A percentile compares a stretch with the other conserved stretches of the same genome.
phyloP scores from a whole-genome alignment of 805 yeast genomes.

The Ogataea saltuana region DNA sequence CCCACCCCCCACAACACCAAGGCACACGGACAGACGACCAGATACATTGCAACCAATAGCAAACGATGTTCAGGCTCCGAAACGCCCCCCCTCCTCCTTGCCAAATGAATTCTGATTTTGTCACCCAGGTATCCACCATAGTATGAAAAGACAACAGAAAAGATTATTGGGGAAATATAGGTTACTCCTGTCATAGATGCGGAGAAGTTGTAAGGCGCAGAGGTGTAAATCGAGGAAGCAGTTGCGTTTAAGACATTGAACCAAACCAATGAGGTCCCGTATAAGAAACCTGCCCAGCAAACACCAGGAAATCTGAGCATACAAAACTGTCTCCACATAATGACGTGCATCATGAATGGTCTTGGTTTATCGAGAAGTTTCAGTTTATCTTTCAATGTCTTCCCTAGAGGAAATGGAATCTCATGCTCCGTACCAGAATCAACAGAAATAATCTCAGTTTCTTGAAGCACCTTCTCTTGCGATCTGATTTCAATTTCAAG shows the following conservation, averaged over 20 bases:
- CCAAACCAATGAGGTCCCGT: constrained; percentile 50
- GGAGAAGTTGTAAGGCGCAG: constrained; percentile 51
- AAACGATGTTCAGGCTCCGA: constrained; percentile 58
- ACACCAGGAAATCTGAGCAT: constrained; percentile 52
- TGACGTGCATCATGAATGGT: constrained; percentile 29
- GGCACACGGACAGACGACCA: constrained; percentile 53
- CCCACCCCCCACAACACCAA: constrained; percentile 64
- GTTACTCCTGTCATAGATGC: constrained; percentile 50
- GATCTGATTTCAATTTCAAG: constrained; percentile 13
- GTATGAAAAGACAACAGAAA: constrained; percentile 43
- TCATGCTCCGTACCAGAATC: too few species aligned
- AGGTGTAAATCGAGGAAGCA: constrained; percentile 42
- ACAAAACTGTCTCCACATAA: constrained; percentile 37
- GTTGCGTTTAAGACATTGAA: constrained; percentile 52
- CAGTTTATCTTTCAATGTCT: constrained; percentile 44
- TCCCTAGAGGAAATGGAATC: constrained; percentile 29
- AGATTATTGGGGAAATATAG: constrained; percentile 52
- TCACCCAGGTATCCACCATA: constrained; percentile 52
- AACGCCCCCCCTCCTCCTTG: constrained; percentile 49
- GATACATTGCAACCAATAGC: constrained; percentile 48
- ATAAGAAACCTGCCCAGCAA: constrained; percentile 55
- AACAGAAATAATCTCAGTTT: constrained; percentile 4
- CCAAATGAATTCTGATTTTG: constrained; percentile 46
- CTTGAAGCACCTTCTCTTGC: constrained; percentile 8
- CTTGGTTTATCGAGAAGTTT: constrained; percentile 39